These are phyloP conservation scores for Dactylellina drechsleri DNA, from an alignment of 2,329 filamentous ascomycete species.

Conservation along the genomic window DNA sequence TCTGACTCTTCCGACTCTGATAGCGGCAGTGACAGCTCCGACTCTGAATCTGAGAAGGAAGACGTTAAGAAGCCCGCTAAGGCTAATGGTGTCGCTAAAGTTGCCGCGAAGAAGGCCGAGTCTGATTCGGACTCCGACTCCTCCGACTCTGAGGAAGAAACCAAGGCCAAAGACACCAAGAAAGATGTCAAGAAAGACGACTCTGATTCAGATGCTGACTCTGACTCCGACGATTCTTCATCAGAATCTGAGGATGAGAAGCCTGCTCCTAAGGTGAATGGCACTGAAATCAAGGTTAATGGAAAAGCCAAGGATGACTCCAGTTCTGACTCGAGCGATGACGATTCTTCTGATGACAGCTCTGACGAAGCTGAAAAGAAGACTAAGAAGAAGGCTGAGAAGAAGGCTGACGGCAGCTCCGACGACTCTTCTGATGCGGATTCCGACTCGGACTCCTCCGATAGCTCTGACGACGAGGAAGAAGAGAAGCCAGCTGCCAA, in stretches of 20 bases:
- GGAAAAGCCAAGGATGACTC: constrained; percentile 52
- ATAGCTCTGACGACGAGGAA: constrained; percentile 59
- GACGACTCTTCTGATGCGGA: background rate
- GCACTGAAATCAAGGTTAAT: constrained; percentile 56
- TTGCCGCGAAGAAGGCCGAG: constrained; percentile 56
- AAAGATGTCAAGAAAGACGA: constrained; percentile 31
- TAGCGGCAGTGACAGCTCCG: constrained; percentile 36
- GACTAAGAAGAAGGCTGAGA: constrained; percentile 59
- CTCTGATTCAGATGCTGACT: constrained; percentile 58
- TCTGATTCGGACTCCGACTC: constrained; percentile 20
- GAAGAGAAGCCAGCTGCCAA: constrained; percentile 57
- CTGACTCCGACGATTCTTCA: constrained; percentile 60
- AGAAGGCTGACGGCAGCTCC: background rate
- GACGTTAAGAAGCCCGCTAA: constrained; percentile 56
- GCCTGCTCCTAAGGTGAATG: constrained; percentile 57
- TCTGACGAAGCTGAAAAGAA: constrained; percentile 59
- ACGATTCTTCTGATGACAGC: constrained; percentile 59
- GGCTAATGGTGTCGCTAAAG: constrained; percentile 62
- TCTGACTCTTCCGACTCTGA: constrained; percentile 55
- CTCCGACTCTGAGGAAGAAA: constrained; percentile 58
- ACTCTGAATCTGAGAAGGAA: constrained; percentile 62
- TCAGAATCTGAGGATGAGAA: constrained; percentile 59
- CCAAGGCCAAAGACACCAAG: constrained; percentile 32
- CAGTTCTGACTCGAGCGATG: constrained; percentile 54
- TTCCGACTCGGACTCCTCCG: constrained; percentile 49